Conservation (phyloP, 352 stramenopile species). For the Phytopythium mirpurense region DNA sequence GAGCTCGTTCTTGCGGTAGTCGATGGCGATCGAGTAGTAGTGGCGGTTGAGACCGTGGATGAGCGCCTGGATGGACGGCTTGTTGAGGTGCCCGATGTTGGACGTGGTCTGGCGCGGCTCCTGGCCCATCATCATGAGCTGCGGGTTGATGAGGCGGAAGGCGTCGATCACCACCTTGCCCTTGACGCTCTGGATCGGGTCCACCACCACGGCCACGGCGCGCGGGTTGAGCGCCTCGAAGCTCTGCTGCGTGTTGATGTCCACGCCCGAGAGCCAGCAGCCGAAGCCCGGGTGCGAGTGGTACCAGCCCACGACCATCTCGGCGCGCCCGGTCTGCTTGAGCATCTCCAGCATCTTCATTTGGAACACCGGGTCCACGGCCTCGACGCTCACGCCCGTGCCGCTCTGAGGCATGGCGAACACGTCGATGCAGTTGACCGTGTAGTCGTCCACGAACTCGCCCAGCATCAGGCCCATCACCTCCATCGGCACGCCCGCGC, state of each 20-base stretch:
- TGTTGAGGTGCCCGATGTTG: constrained; percentile 99
- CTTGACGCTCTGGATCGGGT: constrained; percentile 99
- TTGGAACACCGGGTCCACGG: constrained; percentile 99
- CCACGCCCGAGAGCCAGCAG: constrained; percentile 99
- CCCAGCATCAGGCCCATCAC: constrained; percentile 99
- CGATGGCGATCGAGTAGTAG: constrained; percentile 98
- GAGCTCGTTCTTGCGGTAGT: constrained; percentile 99
- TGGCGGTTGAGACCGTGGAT: constrained; percentile 99
- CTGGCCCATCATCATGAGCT: constrained; percentile 98
- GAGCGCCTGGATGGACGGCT: constrained; percentile 97
- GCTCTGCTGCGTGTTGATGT: constrained; percentile 99
- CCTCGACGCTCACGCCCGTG: constrained; percentile 94
- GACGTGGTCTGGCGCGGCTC: constrained; percentile 98
- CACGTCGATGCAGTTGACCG: constrained; percentile 99
- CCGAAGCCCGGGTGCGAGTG: constrained; percentile 99
- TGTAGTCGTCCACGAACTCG: constrained; percentile 99
- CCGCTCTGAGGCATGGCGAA: constrained; percentile 99
- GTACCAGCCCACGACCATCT: constrained; percentile 98
- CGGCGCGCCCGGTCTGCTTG: constrained; percentile 95
- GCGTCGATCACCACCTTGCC: constrained; percentile 99
- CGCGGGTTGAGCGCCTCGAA: constrained; percentile 98
- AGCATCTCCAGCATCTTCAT: constrained; percentile 99
- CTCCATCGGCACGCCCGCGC: constrained; percentile 99
- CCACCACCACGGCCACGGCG: constrained; percentile 98
- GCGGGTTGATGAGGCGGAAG: constrained; percentile 98